Percentiles rank a stretch among this genome's conserved stretches.
Evolutionary conservation across 176 grass and related monocot genomes (phyloP).

Genomic region (Neostapfia colusana): DNA sequence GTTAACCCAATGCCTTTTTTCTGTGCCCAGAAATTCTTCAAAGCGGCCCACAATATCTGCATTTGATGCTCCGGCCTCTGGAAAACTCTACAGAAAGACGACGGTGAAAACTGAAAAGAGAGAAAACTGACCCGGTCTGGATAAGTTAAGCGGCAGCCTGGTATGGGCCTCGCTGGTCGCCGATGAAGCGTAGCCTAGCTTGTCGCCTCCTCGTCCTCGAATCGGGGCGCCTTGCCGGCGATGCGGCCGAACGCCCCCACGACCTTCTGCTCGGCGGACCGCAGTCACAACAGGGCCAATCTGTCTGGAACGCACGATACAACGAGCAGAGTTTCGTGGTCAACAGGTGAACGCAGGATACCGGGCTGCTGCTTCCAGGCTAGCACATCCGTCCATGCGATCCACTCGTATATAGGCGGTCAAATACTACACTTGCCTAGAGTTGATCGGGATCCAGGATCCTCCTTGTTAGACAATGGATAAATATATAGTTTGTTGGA

Average conservation of each 20-base stretch:
- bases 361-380: not conserved
- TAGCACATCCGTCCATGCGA: not conserved
- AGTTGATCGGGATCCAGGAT: not conserved
- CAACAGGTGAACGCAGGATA: constrained; percentile 28
- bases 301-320: not conserved
- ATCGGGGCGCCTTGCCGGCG: constrained; percentile 27
- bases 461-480: no score
- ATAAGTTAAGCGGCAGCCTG: not conserved
- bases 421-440: constrained; percentile 26
- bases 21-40: no score
- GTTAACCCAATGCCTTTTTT: not conserved
- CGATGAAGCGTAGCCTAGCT: not conserved
- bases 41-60: not conserved
- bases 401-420: not conserved
- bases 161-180: not conserved
- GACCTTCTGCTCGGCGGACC: not conserved
- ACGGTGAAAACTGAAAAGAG: not conserved
- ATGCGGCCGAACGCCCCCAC: not conserved
- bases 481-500: no score
- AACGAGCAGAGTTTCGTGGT: constrained; percentile 9
- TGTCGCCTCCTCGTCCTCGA: not conserved
- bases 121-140: not conserved
- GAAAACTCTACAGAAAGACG: not conserved
- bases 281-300: not conserved
- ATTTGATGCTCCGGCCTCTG: not conserved